phyloP scores from a whole-genome alignment of 2,329 filamentous ascomycete genomes.

The Shiraia bambusicola region DNA sequence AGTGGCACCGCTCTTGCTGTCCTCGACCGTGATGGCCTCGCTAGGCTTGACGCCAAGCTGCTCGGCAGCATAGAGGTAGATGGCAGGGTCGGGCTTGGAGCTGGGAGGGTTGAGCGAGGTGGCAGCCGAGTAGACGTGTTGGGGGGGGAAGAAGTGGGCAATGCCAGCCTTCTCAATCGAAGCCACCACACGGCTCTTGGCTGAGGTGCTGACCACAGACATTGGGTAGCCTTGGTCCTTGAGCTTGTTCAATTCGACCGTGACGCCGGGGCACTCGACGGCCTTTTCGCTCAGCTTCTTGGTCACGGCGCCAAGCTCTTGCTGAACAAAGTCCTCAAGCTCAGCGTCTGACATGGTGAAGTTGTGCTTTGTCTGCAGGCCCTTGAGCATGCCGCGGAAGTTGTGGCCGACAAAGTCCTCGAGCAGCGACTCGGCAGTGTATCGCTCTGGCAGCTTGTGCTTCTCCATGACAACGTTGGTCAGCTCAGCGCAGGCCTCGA shows the following conservation, averaged over 20 bases:
- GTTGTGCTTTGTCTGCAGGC: constrained; percentile 72
- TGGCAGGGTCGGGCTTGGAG: constrained; percentile 85
- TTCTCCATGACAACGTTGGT: constrained; percentile 80
- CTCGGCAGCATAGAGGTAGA: constrained; percentile 79
- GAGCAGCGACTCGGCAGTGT: constrained; percentile 78
- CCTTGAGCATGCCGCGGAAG: constrained; percentile 87
- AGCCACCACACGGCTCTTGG: constrained; percentile 74
- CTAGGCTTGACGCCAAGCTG: constrained; percentile 68
- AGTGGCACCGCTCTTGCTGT: constrained; percentile 81
- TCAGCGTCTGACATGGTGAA: constrained; percentile 70
- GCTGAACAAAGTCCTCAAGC: constrained; percentile 70
- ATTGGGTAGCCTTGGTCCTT: constrained; percentile 67
- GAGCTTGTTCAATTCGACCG: constrained; percentile 67
- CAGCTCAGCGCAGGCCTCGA: constrained; percentile 85
- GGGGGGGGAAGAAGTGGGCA: constrained; percentile 74
- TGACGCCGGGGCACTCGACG: constrained; percentile 68
- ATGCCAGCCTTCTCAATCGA: constrained; percentile 78
- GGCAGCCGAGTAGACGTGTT: constrained; percentile 79
- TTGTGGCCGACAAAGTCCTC: constrained; percentile 89
- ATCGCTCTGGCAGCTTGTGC: constrained; percentile 65
- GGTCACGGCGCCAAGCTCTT: constrained; percentile 82
- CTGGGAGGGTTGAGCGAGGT: constrained; percentile 77
- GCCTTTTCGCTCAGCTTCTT: constrained; percentile 71
- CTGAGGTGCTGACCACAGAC: constrained; percentile 79
- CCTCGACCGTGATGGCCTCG: constrained; percentile 81